Percentiles rank a stretch among this genome's conserved stretches.
Evolutionary conservation across 1,139 yeast species (phyloP).

Genomic region (Starmera stellimalicola): DNA sequence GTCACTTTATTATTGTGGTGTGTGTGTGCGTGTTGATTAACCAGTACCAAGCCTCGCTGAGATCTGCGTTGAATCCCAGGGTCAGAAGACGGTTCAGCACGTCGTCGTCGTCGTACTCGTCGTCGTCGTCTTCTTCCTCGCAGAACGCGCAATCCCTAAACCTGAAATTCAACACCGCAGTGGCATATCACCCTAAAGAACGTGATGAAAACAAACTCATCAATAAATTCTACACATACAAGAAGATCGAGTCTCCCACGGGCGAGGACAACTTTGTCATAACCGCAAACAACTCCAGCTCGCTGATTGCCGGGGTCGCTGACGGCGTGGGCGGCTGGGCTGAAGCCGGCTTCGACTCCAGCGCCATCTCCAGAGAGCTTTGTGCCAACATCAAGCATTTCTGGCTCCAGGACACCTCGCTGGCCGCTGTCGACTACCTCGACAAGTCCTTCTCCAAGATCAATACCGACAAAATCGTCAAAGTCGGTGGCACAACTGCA

Average conservation of each 20-base stretch:
- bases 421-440: conserved; percentile 42
- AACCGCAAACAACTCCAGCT: conserved; percentile 32
- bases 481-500: conserved; percentile 95
- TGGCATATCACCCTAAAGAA: conserved; percentile 67
- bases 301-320: conserved; percentile 75
- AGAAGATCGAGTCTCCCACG: conserved; percentile 39
- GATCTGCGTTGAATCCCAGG: no score
- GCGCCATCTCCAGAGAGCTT: conserved; percentile 66
- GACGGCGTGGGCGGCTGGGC: conserved; percentile 99
- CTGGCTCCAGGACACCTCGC: conserved; percentile 1
- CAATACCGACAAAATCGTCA: conserved; percentile 45
- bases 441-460: conserved; percentile 46
- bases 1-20: conserved; percentile 5
- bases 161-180: conserved; percentile 45
- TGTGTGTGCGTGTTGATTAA: no score
- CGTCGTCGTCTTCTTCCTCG: neutral
- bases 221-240: conserved; percentile 24
- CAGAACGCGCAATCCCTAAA: neutral
- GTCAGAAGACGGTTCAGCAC: conserved; percentile 1
- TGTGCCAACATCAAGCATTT: conserved; percentile 34
- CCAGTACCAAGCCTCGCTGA: no score
- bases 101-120: neutral
- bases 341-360: conserved; percentile 82
- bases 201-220: conserved; percentile 35
- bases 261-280: conserved; percentile 87